Evolutionary conservation across 2,329 filamentous ascomycete genomes (phyloP), one percentile per base, ranked within the genome.

Genomic region (Xylaria multiplex): DNA sequence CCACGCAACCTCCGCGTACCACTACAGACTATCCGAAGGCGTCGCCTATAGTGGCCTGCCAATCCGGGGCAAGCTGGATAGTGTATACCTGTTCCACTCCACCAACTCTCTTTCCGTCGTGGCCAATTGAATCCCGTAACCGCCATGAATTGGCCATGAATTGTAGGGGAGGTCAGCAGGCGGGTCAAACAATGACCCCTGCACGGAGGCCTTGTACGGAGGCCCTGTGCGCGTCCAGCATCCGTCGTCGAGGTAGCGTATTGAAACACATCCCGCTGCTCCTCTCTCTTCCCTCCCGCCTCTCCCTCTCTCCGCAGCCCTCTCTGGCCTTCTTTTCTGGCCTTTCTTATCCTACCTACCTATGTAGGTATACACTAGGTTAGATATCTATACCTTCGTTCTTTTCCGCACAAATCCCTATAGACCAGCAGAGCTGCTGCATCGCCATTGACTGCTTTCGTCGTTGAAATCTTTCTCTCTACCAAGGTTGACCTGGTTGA

Each of bases 101-200:
- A 43, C 50, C 24, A 37, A 24, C 14, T 13, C 30, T n/a, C 24
- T 60, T 11, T 16, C 7, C 6, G 22, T 2, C 42, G 32, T 49
- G 50, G 45, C 66, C 66, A 65, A 65, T 68, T 8, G 45, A 22
- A 57, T 52, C 43, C 8, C 60, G 50, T 42, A 35, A 7, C 14
- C 42, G 14, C n/a, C 27, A 8, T 56, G 35, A n/a, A 48, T 42
- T 45, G 45, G 14, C n/a, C 27, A 8, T 56, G 35, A n/a, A 48
- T 42, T 45, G 45, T 46, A 45, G 9, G 30, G 32, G 30, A 40
- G 57, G 57, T 52, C 49, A 24, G 5, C n/a, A 7, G 40, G 65
- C 37, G 66, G 66, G 66, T 65, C 58, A 65, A 65, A 65, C 62
- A 43, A 27, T 8, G 43, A 58, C 62, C 65, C 65, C 62, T 65